Base-by-base conservation (phyloP, 805 yeast species). In the Zygosaccharomyces lentus region DNA sequence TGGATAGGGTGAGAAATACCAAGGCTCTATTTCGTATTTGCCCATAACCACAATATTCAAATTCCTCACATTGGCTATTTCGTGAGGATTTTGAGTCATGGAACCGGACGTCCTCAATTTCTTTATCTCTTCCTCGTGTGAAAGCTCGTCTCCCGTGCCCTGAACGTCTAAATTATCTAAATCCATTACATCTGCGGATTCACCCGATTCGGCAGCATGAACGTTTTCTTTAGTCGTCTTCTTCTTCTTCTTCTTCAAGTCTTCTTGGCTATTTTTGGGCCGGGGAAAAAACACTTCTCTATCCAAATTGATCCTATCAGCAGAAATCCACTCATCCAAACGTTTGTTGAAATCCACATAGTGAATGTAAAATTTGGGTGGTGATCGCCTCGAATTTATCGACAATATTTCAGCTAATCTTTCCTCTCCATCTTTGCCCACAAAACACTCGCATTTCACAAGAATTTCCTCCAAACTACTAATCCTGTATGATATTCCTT, bases 1-100 rank as follows among this genome's bases (percentile, higher is more conserved):
- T 0, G 99, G 99, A 64, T 93, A 93, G 1, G 99, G 98, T 1
- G 96, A 86, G 60, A 93, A 93, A 67, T 93, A 93, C 99, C 99
- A 93, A 2, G 99, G 99, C 64, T 93, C 99, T 43, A 93, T 88
- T 55, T 86, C 85, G 65, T 82, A 88, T 52, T 84, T 84, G 1
- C 99, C 99, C 68, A 93, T 80, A 3, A 87, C 83, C 4, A 93
- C 79, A 45, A 78, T 76, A 38, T 78, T 73, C 51, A 93, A 73
- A 61, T 93, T 93, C 55, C 98, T 77, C 38, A 93, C 96, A 46
- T 93, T 75, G 0, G 98, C 89, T 19, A 91, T 86, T 60, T 91
- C 98, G 46, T 75, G 78, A 46, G 81, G 76, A 50, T 83, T 84
- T 67, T 93, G 99, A 9, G 93, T 86, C 98, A 93, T 93, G 0